A percentile compares a stretch with the other conserved stretches of the same genome.
Evolutionary conservation across 495 filamentous ascomycete genomes (phyloP).

Genomic region (Amniculicola lignicola): DNA sequence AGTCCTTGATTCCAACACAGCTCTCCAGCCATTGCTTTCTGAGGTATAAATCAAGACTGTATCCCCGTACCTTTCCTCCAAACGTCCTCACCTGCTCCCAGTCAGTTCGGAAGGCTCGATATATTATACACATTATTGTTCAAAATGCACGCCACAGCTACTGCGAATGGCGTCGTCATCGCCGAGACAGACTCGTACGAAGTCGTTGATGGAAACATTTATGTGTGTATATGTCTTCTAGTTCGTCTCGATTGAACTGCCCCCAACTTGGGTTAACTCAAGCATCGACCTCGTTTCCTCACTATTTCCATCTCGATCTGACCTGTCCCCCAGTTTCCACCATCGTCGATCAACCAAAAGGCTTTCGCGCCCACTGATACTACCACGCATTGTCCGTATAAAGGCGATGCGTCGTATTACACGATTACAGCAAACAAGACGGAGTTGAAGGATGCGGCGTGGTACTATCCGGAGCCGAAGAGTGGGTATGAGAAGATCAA

Average conservation of each 20-base stretch:
- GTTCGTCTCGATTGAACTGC: too few species aligned
- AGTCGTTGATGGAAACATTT: constrained; percentile 69
- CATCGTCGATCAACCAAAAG: constrained; percentile 48
- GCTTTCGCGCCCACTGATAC: constrained; percentile 50
- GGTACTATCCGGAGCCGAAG: constrained; percentile 63
- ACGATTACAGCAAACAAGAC: constrained; percentile 49
- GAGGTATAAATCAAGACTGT: too few species aligned
- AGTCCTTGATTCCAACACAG: too few species aligned
- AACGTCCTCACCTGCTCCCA: too few species aligned
- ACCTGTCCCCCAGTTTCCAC: constrained; percentile 10
- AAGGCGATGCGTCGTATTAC: constrained; percentile 68
- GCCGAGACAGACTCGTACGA: constrained; percentile 62
- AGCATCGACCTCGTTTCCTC: too few species aligned
- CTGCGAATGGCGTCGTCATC: constrained; percentile 55
- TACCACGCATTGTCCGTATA: constrained; percentile 63
- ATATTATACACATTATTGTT: too few species aligned
- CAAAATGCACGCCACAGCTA: constrained; percentile 57
- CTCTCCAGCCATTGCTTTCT: too few species aligned
- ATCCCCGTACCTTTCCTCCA: too few species aligned
- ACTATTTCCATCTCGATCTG: constrained; percentile 1
- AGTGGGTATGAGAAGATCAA: constrained; percentile 58
- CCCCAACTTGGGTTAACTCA: too few species aligned
- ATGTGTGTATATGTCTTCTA: constrained; percentile 50
- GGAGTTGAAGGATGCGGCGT: constrained; percentile 59
- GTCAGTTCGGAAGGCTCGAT: too few species aligned